phyloP scores from a whole-genome alignment of 2,329 filamentous ascomycete species.

The Exophiala sp. region DNA sequence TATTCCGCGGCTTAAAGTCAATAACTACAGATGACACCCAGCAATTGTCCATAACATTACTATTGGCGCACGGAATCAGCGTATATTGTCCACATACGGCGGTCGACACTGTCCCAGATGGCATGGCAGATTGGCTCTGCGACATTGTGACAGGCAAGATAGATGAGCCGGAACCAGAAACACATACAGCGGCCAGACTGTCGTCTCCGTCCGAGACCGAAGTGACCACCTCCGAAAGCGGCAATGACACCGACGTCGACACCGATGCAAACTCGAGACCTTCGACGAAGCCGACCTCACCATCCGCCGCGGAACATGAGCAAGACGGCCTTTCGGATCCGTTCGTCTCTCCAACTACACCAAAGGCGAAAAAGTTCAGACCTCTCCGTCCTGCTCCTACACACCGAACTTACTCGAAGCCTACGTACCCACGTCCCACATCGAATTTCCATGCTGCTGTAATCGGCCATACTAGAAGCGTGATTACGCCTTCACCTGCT shows the following conservation, averaged over 20 bases:
- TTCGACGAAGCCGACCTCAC: slow-evolving; percentile 22
- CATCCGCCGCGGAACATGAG: slow-evolving; percentile 9
- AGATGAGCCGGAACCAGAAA: slow-evolving; percentile 28
- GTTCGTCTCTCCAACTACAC: slow-evolving; percentile 27
- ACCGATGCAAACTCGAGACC: slow-evolving; percentile 2
- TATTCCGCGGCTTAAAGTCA: slow-evolving; percentile 87
- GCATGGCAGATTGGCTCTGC: slow-evolving; percentile 90
- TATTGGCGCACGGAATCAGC: slow-evolving; percentile 81
- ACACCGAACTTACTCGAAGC: slow-evolving; percentile 36
- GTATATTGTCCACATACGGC: slow-evolving; percentile 96
- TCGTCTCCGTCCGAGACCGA: slow-evolving; percentile 28
- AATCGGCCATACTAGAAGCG: slow-evolving; percentile 46
- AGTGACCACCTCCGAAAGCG: slow-evolving; percentile 26
- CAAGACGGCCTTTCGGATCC: slow-evolving; percentile 32
- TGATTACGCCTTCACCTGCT: slow-evolving; percentile 47
- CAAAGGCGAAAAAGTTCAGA: slow-evolving; percentile 19
- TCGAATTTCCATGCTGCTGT: slow-evolving; percentile 35
- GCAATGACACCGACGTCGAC: too few relatives aligned
- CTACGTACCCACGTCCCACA: slow-evolving; percentile 36
- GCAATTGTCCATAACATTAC: slow-evolving; percentile 73
- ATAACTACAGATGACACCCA: slow-evolving; percentile 79
- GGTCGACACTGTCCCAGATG: slow-evolving; percentile 75
- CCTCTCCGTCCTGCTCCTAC: slow-evolving; percentile 10
- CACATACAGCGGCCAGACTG: slow-evolving; percentile 1
- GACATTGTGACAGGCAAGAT: slow-evolving; percentile 65